Evolutionary conservation across 768 basidiomycete species (phyloP), one percentile per base, ranked within the genome.

Genomic region (Suillus luteus): DNA sequence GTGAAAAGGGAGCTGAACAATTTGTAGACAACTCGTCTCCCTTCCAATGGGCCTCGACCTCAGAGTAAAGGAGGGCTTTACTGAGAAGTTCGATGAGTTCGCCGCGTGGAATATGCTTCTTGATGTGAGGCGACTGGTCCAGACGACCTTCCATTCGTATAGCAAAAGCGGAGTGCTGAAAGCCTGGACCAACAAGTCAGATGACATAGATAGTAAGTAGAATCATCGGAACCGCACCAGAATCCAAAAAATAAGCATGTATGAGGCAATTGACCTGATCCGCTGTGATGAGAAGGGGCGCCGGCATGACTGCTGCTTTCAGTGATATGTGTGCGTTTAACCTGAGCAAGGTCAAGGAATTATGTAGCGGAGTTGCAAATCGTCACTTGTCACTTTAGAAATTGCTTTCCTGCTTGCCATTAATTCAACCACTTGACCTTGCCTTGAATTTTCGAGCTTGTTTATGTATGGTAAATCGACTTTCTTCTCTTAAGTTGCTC

Each of bases 181-280:
- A 92, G 61, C 92, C 93, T 93, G 62, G 46, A 15, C 41, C 9
- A 52, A 52, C 27, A 33, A 55, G 62, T 64, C 24, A 66, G 64
- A 64, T 60, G 37, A 67, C 64, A 54, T 49, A 62, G 40, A 41
- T 17, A 24, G 41, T 48, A 10, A n/a, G 60, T 17, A 19, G 57
- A 55, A 38, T 33, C 15, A 46, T 43, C 12, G 15, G 31, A n/a
- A 40, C 37, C 55, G 61, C 22, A 91, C 92, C 92, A 38, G 91
- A 92, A 69, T 95, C 93, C 67, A 88, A 81, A 67, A 95, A 86
- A 71, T 93, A 95, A 2, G 93, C 83, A 74, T 94, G 87, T 55
- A 95, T 88, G 66, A 94, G 85, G 70, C 89, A 91, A 73, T 95
- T 95, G 65, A 95, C 82, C 72, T 94, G 91, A 67, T 93, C 92